Evolutionary conservation across 75 land plant genomes (phyloP).

Genomic region (Adiantum capillusveneris): DNA sequence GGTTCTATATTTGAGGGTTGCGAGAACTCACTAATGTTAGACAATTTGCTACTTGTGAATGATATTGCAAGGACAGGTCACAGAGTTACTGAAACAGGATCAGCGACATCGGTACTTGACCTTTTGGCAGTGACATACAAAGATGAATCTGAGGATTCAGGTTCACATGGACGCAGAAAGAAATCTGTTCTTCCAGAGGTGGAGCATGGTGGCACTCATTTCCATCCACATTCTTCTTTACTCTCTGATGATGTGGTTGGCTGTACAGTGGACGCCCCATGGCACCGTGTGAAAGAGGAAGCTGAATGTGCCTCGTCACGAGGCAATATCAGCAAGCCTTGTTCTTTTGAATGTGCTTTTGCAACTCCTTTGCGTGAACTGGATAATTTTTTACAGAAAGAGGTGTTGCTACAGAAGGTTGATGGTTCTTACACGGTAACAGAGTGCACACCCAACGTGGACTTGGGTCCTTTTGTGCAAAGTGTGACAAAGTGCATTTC

Average conservation of each 20-base stretch:
- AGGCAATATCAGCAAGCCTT: too few species aligned
- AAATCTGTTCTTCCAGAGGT: not conserved
- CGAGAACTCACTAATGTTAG: too few species aligned
- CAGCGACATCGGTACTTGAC: constrained; percentile 46
- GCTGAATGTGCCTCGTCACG: too few species aligned
- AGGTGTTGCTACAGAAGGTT: not conserved
- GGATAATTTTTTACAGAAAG: not conserved
- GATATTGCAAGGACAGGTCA: not conserved
- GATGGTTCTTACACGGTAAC: too few species aligned
- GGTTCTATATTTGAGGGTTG: too few species aligned
- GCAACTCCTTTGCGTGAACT: not conserved
- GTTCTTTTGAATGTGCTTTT: too few species aligned
- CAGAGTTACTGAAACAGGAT: too few species aligned
- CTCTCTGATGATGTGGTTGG: constrained; percentile 2
- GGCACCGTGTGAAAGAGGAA: not conserved
- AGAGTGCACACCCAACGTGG: too few species aligned
- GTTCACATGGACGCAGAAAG: constrained; percentile 46
- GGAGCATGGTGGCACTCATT: not conserved
- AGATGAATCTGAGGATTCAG: constrained; percentile 30
- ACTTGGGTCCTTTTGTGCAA: too few species aligned
- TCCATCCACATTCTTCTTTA: not conserved
- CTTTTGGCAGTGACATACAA: constrained; percentile 65
- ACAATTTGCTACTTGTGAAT: not conserved
- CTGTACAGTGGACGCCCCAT: constrained; percentile 1
- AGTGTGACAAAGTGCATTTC: too few species aligned